Evolutionary conservation across 495 filamentous ascomycete genomes (phyloP), one percentile per base, ranked within the genome.

Genomic region (Podospora tetraspora): DNA sequence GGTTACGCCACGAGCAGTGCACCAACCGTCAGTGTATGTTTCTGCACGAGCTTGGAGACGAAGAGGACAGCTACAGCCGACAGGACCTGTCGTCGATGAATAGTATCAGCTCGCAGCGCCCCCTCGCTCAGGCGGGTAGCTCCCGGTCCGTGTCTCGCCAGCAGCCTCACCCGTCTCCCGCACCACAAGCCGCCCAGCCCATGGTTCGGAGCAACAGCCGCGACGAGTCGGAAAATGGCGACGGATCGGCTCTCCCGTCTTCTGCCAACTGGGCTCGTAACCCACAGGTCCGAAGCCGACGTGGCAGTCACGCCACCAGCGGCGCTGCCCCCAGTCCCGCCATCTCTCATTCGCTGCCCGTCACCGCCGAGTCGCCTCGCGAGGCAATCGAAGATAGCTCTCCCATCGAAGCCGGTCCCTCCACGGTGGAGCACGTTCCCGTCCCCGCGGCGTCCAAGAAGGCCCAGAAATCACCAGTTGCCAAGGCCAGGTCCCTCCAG

Each of bases 81-180:
- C 92, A 97, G 73, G 95, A 97, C 79, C 82, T 98, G 8, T 99
- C 95, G 1, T 94, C 93, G n/a, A 91, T 97, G 82, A 98, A 97
- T 73, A 91, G 91, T 27, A 85, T 92, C 21, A 89, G 87, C 61
- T 90, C 91, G 10, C 94, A 97, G 79, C 86, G 91, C 29, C 88
- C 88, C 6, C 76, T 85, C 12, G 76, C 77, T n/a, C 71, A 74
- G 73, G 69, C 77, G 64, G 71, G 84, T 70, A 74, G 80, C 3
- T 82, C 83, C 2, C 79, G 82, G n/a, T 80, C 82, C n/a, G 76
- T 79, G 6, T 81, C 86, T 34, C 79, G 84, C 57, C 84, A 83
- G 70, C 82, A 84, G 57, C 69, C 70, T 37, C 86, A 86, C 65
- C 80, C 82, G 8, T 81, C 84, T n/a, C 80, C 83, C 10, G 78